Evolutionary conservation across 2,329 filamentous ascomycete species (phyloP).

Genomic region (Cladosporium austrohemisphaericum): DNA sequence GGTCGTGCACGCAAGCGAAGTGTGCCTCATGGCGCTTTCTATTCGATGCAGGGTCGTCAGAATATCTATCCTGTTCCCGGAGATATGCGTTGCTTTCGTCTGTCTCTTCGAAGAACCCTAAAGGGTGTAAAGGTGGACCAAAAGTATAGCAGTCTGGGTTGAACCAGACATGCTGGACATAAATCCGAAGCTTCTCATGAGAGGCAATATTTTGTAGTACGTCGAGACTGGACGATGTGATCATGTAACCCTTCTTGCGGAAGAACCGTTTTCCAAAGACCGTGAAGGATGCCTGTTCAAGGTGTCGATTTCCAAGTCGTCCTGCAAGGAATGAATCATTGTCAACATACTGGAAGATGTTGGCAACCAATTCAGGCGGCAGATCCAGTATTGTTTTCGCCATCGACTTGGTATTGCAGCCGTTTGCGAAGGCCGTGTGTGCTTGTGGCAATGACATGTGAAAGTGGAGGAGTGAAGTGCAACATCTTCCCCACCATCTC

Average conservation of each 20-base stretch:
- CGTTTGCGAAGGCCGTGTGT: background rate
- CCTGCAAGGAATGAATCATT: conserved; percentile 23
- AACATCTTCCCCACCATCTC: conserved; percentile 17
- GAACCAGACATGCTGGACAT: conserved; percentile 33
- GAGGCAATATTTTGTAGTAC: conserved; percentile 24
- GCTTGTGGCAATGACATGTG: conserved; percentile 7
- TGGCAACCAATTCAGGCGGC: conserved; percentile 28
- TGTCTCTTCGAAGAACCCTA: background rate
- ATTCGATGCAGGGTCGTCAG: background rate
- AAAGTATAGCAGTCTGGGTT: conserved; percentile 30
- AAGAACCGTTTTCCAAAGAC: conserved; percentile 30
- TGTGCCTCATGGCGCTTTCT: conserved; percentile 21
- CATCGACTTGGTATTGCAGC: conserved; percentile 7
- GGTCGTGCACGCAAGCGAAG: conserved; percentile 22
- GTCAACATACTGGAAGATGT: conserved; percentile 23
- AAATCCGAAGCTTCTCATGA: conserved; percentile 25
- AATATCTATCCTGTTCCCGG: conserved; percentile 4
- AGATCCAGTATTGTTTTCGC: conserved; percentile 21
- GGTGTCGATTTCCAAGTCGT: conserved; percentile 20
- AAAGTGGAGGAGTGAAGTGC: background rate
- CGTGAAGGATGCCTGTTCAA: conserved; percentile 25
- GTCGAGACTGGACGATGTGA: conserved; percentile 24
- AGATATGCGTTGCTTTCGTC: background rate
- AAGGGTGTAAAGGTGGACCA: background rate
- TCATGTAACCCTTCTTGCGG: conserved; percentile 33